Evolutionary conservation across 768 basidiomycete species (phyloP).

Genomic region (Coprinopsis sp.): DNA sequence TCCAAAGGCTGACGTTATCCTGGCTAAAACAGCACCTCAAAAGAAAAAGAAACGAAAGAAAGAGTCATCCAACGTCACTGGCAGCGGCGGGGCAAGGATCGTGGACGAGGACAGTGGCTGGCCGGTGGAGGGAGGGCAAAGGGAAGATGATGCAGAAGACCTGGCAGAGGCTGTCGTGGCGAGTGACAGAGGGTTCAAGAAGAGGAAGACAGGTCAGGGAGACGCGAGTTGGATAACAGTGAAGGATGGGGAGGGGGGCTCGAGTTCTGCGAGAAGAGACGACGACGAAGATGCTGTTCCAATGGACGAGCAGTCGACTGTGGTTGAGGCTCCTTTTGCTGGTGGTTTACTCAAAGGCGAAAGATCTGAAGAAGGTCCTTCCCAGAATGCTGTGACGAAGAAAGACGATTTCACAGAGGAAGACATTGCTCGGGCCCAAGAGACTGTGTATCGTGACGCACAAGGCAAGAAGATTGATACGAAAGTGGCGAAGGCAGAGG

Average conservation of each 20-base stretch:
- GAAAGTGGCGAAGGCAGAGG: constrained; percentile 80
- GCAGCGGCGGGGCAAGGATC: constrained; percentile 30
- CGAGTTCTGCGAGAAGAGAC: constrained; percentile 5
- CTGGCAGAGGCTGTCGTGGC: constrained; percentile 62
- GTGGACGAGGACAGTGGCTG: constrained; percentile 74
- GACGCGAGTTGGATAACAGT: too few relatives aligned
- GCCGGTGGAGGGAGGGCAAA: constrained; percentile 29
- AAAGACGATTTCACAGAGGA: constrained; percentile 40
- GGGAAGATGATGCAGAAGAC: constrained; percentile 55
- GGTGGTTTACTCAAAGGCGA: constrained; percentile 80
- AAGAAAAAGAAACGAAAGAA: constrained; percentile 80
- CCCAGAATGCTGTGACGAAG: constrained; percentile 35
- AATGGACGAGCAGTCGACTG: constrained; percentile 66
- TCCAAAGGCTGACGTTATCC: constrained; percentile 91
- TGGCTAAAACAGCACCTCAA: constrained; percentile 55
- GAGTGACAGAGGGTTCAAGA: constrained; percentile 76
- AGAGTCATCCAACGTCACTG: constrained; percentile 4
- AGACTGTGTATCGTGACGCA: constrained; percentile 92
- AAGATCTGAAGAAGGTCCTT: constrained; percentile 64
- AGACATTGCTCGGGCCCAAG: constrained; percentile 63
- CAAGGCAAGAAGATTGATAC: constrained; percentile 86
- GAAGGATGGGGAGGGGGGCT: constrained; percentile 24
- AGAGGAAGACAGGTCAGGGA: too few relatives aligned
- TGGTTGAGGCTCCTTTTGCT: constrained; percentile 47
- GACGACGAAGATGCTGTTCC: constrained; percentile 50